Evolutionary conservation across 2,329 filamentous ascomycete genomes (phyloP), one percentile per base, ranked within the genome.

Genomic region (Hysterium pulicare): DNA sequence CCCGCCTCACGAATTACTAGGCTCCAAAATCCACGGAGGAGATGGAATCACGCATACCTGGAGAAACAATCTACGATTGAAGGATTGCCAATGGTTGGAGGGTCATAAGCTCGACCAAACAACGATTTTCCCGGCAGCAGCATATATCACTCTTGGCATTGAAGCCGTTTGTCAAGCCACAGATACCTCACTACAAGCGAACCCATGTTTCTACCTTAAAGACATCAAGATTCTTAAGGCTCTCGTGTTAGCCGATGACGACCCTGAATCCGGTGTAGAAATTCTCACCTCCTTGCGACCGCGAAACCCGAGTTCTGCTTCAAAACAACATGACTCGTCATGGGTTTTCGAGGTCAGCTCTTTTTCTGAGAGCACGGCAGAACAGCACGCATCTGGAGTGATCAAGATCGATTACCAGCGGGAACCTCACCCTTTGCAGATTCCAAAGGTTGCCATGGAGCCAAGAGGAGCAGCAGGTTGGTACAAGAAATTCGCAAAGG

Each of bases 71-170:
- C 46, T 75, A 5, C 47, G 59, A 6, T 36, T 68, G 2, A 45
- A 56, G 0, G 61, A 71, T 23, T 46, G 61, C 1, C 66, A 71
- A 0, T 78, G 75, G 74, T 40, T 76, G 1, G 45, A 50, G 0
- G 70, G 73, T 26, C 72, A 79, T 45, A 58, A 30, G 5, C 16
- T 78, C 1, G 57, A 63, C 1, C 54, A 54, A 0, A 55, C 66
- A 5, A 54, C 69, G 2, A 53, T 77, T 1, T 72, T 72, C 31
- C 74, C 75, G 0, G 63, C 50, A 2, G 67, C 73, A 1, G 72
- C 61, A 0, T 75, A 71, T 42, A 40, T 75, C 1, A 56, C 63
- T 6, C 72, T 75, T 59, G 64, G 61, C 4, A 61, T 65, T 2
- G 71, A 74, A 45, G 71, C 71, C 2, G 69, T 61, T 11, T 48